A percentile compares a stretch with the other conserved stretches of the same genome.
Evolutionary conservation across 805 yeast species (phyloP).

Genomic region (Yamadazyma olivae): DNA sequence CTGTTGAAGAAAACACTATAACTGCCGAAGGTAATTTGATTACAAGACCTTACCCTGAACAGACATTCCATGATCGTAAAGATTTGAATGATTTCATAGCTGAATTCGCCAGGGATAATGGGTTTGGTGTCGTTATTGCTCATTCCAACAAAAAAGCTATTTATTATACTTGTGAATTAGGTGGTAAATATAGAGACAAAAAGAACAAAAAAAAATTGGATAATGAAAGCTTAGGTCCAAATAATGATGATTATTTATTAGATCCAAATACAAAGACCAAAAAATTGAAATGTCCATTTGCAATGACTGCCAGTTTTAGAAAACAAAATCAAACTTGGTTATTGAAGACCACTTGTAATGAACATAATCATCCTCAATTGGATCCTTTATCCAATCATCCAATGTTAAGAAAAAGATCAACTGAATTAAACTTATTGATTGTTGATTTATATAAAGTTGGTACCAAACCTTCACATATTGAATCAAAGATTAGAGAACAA

Average conservation of each 20-base stretch:
- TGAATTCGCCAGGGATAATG: slow-evolving; percentile 55
- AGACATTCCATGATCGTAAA: slow-evolving; percentile 46
- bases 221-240: background rate
- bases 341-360: slow-evolving; percentile 50
- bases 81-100: slow-evolving; percentile 52
- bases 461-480: slow-evolving; percentile 54
- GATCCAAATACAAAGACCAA: slow-evolving; percentile 46
- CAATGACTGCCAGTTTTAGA: slow-evolving; percentile 56
- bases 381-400: slow-evolving; percentile 56
- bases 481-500: slow-evolving; percentile 47
- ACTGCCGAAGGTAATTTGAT: slow-evolving; percentile 49
- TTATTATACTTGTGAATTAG: slow-evolving; percentile 57
- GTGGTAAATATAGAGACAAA: slow-evolving; percentile 55
- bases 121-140: slow-evolving; percentile 58
- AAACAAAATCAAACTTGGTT: slow-evolving; percentile 51
- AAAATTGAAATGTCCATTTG: slow-evolving; percentile 54
- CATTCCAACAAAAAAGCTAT: slow-evolving; percentile 58
- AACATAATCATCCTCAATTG: slow-evolving; percentile 57
- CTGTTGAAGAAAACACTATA: slow-evolving; percentile 42
- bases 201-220: slow-evolving; percentile 27
- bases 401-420: slow-evolving; percentile 52
- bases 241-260: slow-evolving; percentile 22
- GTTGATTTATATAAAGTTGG: slow-evolving; percentile 52
- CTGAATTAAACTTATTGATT: slow-evolving; percentile 49
- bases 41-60: slow-evolving; percentile 54